Conservation (phyloP, 768 basidiomycete genomes). For the Cyclocybe aegerita region DNA sequence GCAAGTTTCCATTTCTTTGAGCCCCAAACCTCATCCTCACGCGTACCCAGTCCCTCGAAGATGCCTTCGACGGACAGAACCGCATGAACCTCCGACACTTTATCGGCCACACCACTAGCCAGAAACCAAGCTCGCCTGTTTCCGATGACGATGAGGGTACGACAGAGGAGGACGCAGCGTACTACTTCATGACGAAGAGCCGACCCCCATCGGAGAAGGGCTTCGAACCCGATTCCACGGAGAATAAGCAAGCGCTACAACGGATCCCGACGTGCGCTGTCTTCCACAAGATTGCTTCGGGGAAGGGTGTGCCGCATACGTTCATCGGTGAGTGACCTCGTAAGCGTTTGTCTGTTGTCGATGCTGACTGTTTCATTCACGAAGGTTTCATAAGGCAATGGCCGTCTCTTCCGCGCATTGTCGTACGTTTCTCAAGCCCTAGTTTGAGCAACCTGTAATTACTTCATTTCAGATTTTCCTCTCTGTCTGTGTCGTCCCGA, state of each 20-base stretch:
- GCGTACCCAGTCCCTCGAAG: slow-evolving; percentile 48
- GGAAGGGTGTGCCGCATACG: slow-evolving; percentile 61
- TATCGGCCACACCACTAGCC: slow-evolving; percentile 37
- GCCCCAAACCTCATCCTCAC: not conserved
- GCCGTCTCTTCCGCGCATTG: slow-evolving; percentile 67
- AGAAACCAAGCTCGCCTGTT: not conserved
- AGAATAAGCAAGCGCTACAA: slow-evolving; percentile 25
- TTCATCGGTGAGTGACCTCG: slow-evolving; percentile 42
- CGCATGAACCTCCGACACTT: slow-evolving; percentile 55
- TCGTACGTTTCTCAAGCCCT: slow-evolving; percentile 38
- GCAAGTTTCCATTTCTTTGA: slow-evolving; percentile 18
- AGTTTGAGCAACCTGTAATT: not conserved
- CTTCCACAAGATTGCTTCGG: slow-evolving; percentile 55
- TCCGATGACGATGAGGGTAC: slow-evolving; percentile 10
- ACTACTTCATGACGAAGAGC: slow-evolving; percentile 19
- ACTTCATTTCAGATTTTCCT: slow-evolving; percentile 52
- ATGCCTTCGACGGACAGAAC: slow-evolving; percentile 56
- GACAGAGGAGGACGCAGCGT: slow-evolving; percentile 13
- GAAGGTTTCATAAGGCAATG: slow-evolving; percentile 61
- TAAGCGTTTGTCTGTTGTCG: not conserved
- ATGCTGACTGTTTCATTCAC: not conserved
- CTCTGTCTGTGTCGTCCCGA: slow-evolving; percentile 51
- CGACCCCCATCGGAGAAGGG: slow-evolving; percentile 10
- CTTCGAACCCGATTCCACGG: slow-evolving; percentile 13
- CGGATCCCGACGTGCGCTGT: slow-evolving; percentile 55